Base-by-base conservation (phyloP, 495 filamentous ascomycete species). In the Chaetomium cochliodes region DNA sequence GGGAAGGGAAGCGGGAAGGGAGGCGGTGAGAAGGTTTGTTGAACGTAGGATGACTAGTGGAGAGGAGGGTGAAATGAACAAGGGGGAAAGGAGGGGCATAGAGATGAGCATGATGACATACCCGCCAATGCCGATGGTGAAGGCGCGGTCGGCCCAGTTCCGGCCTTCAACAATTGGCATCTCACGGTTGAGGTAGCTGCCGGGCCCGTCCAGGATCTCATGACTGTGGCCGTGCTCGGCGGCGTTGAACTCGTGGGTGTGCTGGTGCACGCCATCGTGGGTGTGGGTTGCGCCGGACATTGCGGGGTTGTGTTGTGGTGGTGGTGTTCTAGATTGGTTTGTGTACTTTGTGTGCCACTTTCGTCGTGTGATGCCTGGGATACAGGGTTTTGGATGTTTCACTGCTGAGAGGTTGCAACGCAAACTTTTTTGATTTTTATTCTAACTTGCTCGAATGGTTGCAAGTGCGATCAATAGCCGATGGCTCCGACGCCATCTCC, bases 91-190 rank as follows among this genome's bases (percentile, higher is more conserved):
- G 33, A 37, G 33, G 33, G 33, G 33, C n/a, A n/a, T n/a, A n/a
- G n/a, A n/a, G n/a, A n/a, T n/a, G 6, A 8, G 1, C 5, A 37
- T 3, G 3, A 37, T 6, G 39, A 83, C 87, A 65, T 83, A 97
- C 94, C 94, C 94, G 77, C 94, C 94, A 74, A 98, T 98, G 26
- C 94, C 94, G 64, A 98, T 81, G 20, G 94, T 98, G 69, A 96
- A 98, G 23, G 93, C 93, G 33, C 94, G 82, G 67, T 97, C 92
- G 47, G 84, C 84, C 92, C 92, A 98, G 76, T 92, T 82, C 50
- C 94, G 83, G 26, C 91, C 92, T 66, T 96, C 88, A 65, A 92
- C 84, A 55, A 98, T 86, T 39, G 92, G 93, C 88, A 93, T 91
- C 81, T 98, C 94, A n/a, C 93, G 88, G 63, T 87, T 88, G 9